Conservation (phyloP, 768 basidiomycete species). For the Sutorius australiensis region DNA sequence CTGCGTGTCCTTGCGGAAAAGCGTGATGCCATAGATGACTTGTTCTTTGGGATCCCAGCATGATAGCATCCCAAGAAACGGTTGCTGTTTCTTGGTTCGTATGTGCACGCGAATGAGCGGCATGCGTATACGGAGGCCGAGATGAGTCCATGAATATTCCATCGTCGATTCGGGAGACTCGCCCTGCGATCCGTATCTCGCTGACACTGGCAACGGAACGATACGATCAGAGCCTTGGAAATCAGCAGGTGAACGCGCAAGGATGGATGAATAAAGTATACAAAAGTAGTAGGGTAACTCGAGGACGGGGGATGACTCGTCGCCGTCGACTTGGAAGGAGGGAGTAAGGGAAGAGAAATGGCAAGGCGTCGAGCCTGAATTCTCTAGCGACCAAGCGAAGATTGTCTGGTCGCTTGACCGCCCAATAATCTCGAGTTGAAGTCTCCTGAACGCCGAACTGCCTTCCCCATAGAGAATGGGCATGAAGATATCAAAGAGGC, state of each 20-base stretch:
- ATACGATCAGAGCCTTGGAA: not conserved
- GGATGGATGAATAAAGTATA: not conserved
- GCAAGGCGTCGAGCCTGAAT: not conserved
- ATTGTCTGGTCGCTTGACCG: not conserved
- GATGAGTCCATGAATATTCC: not conserved
- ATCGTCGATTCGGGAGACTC: not conserved
- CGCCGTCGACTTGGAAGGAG: not conserved
- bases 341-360: not conserved
- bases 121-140: not conserved
- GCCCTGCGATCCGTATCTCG: not conserved
- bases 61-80: not conserved
- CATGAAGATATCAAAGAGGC: not conserved
- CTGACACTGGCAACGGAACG: not conserved
- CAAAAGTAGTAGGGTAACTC: not conserved
- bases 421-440: not conserved
- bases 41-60: not conserved
- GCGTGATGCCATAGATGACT: not conserved
- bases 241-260: not conserved
- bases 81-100: not conserved
- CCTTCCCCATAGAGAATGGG: not conserved
- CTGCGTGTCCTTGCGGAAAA: not conserved
- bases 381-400: not conserved
- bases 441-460: not conserved
- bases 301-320: not conserved
- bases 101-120: not conserved